Evolutionary conservation across 352 stramenopile genomes (phyloP).

Genomic region (Phytophthora capsici): DNA sequence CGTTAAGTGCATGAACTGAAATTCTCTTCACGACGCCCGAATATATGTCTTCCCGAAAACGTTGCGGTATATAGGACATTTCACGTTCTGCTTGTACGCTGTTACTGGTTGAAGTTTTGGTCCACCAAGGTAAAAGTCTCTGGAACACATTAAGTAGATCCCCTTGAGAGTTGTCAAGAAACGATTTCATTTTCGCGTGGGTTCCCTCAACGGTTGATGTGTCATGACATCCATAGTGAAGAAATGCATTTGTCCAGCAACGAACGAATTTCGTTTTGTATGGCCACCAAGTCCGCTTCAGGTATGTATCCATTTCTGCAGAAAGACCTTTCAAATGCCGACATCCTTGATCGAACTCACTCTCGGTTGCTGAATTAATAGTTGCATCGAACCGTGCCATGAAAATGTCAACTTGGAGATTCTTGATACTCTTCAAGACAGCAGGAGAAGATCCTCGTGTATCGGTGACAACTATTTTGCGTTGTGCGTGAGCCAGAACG

Average conservation of each 20-base stretch:
- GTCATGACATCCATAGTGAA: not conserved
- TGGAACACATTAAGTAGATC: constrained; percentile 1
- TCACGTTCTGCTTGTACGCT: not conserved
- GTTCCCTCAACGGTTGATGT: constrained; percentile 5
- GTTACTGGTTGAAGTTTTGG: not conserved
- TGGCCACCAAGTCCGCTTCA: not conserved
- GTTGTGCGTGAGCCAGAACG: constrained; percentile 1
- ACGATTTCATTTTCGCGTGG: constrained; percentile 4
- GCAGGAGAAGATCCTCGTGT: not conserved
- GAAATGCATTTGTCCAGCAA: not conserved
- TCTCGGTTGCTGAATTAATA: not conserved
- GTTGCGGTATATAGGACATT: not conserved
- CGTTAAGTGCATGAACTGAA: not conserved
- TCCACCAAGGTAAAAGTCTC: not conserved
- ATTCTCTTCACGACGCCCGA: not conserved
- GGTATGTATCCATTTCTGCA: not conserved
- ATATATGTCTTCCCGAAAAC: not conserved
- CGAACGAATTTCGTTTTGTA: not conserved
- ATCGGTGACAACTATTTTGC: not conserved
- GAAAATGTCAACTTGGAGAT: not conserved
- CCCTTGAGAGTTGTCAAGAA: not conserved
- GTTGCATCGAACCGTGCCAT: not conserved
- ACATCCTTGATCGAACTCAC: not conserved
- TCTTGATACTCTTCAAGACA: constrained; percentile 1
- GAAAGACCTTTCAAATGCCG: not conserved